A percentile compares a stretch with the other conserved stretches of the same genome.
These are phyloP conservation scores for Zelopaecilomyces penicillatus DNA, from an alignment of 2,329 filamentous ascomycete species.

Conservation along the genomic window DNA sequence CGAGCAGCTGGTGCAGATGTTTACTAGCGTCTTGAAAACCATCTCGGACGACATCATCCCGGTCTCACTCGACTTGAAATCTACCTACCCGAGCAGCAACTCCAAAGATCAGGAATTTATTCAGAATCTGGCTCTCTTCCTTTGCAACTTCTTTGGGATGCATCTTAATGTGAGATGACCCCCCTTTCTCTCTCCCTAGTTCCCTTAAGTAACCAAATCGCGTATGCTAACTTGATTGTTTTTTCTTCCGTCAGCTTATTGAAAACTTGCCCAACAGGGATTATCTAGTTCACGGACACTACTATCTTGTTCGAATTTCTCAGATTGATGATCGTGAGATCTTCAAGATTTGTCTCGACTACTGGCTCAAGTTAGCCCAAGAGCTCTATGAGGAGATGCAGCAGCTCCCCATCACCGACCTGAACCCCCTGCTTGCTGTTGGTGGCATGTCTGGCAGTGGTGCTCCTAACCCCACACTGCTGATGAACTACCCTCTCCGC, in stretches of 20 bases:
- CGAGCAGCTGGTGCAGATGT: conserved; percentile 96
- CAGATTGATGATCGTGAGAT: conserved; percentile 98
- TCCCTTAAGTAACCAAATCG: not conserved
- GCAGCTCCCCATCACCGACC: conserved; percentile 81
- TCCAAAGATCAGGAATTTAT: conserved; percentile 94
- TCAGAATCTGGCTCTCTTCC: conserved; percentile 89
- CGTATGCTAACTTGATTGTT: conserved; percentile 3
- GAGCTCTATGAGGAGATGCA: conserved; percentile 99
- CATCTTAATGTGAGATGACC: conserved; percentile 62
- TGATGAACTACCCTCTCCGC: conserved; percentile 83
- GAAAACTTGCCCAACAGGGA: conserved; percentile 94
- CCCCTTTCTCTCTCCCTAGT: not conserved
- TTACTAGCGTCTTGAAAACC: conserved; percentile 88
- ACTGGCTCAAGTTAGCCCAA: conserved; percentile 97
- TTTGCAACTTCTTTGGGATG: conserved; percentile 94
- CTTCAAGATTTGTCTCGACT: conserved; percentile 98
- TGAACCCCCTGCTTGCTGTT: conserved; percentile 82
- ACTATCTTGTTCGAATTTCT: conserved; percentile 95
- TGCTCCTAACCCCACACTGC: conserved; percentile 73
- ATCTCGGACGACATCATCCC: conserved; percentile 85
- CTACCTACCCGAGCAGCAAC: conserved; percentile 86
- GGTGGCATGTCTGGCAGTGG: conserved; percentile 67
- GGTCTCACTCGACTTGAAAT: conserved; percentile 79
- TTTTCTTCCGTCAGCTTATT: conserved; percentile 54
- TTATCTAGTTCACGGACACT: conserved; percentile 91